Conservation (phyloP, 305 asterid genomes). For the Fraxinus xanthoxyloides region DNA sequence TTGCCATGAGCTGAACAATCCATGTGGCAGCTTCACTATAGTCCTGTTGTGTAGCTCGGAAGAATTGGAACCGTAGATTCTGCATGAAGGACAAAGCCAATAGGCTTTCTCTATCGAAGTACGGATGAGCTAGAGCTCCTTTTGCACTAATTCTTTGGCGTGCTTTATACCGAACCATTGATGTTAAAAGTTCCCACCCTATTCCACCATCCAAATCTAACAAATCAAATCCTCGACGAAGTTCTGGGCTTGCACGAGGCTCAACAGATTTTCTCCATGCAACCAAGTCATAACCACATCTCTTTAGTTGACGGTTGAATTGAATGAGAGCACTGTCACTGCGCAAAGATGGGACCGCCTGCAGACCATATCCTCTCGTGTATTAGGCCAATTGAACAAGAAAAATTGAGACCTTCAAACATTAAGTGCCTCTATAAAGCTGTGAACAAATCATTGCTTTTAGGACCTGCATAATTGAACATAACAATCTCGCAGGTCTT, state of each 20-base stretch:
- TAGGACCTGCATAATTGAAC: not conserved
- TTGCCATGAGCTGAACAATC: constrained; percentile 79
- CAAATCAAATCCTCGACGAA: constrained; percentile 79
- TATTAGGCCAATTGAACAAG: not conserved
- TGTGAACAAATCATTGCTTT: not conserved
- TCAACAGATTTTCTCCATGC: constrained; percentile 73
- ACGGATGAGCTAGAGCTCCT: constrained; percentile 89
- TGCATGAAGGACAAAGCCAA: constrained; percentile 84
- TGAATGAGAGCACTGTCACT: constrained; percentile 70
- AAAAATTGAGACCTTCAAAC: not conserved
- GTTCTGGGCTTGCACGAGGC: constrained; percentile 76
- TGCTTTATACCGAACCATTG: constrained; percentile 88
- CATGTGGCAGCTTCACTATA: constrained; percentile 80
- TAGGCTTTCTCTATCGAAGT: constrained; percentile 83
- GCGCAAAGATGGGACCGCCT: constrained; percentile 90
- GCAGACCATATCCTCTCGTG: constrained; percentile 2
- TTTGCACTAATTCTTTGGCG: constrained; percentile 84
- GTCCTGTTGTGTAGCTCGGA: constrained; percentile 87
- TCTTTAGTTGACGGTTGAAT: constrained; percentile 87
- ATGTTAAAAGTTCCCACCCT: constrained; percentile 90
- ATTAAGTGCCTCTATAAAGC: not conserved
- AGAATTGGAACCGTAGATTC: constrained; percentile 62
- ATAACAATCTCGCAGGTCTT: not conserved
- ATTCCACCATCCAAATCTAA: constrained; percentile 82
- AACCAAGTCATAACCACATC: constrained; percentile 69